Evolutionary conservation across 352 stramenopile genomes (phyloP).

Genomic region (Plasmopara halstedii): DNA sequence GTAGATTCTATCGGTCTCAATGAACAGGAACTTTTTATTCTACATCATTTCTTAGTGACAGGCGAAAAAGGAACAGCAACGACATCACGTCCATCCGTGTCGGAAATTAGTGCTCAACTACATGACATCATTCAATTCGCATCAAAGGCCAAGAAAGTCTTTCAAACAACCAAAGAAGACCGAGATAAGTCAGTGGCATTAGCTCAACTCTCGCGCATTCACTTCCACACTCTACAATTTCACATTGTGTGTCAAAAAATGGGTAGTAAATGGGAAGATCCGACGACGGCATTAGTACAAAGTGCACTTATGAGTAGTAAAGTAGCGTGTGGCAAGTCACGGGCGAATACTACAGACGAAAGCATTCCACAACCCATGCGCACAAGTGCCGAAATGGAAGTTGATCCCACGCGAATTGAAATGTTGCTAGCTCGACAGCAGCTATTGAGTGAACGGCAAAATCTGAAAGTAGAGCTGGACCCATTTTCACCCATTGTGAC

Average conservation of each 20-base stretch:
- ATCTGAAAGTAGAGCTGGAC: slow-evolving; percentile 50
- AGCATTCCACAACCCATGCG: slow-evolving; percentile 30
- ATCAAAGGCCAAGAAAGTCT: slow-evolving; percentile 34
- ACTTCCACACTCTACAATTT: slow-evolving; percentile 85
- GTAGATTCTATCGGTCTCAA: slow-evolving; percentile 78
- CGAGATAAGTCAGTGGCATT: slow-evolving; percentile 33
- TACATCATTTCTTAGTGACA: slow-evolving; percentile 76
- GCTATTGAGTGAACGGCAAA: slow-evolving; percentile 47
- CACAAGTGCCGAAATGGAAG: slow-evolving; percentile 55
- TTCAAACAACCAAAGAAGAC: slow-evolving; percentile 20
- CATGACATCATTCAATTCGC: slow-evolving; percentile 62
- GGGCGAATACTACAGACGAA: background rate
- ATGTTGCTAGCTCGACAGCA: slow-evolving; percentile 47
- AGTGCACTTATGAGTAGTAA: slow-evolving; percentile 79
- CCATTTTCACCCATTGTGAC: slow-evolving; percentile 55
- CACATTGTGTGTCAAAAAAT: slow-evolving; percentile 77
- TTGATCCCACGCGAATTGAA: slow-evolving; percentile 66
- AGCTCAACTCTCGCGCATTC: slow-evolving; percentile 63
- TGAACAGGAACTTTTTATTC: slow-evolving; percentile 76
- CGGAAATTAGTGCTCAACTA: slow-evolving; percentile 65
- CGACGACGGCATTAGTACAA: slow-evolving; percentile 60
- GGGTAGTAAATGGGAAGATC: slow-evolving; percentile 56
- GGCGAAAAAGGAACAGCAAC: slow-evolving; percentile 64
- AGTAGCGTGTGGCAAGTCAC: slow-evolving; percentile 62
- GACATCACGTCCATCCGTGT: slow-evolving; percentile 62